These are phyloP conservation scores for Yarrowia sp. DNA, from an alignment of 805 yeast genomes.

Conservation along the genomic window DNA sequence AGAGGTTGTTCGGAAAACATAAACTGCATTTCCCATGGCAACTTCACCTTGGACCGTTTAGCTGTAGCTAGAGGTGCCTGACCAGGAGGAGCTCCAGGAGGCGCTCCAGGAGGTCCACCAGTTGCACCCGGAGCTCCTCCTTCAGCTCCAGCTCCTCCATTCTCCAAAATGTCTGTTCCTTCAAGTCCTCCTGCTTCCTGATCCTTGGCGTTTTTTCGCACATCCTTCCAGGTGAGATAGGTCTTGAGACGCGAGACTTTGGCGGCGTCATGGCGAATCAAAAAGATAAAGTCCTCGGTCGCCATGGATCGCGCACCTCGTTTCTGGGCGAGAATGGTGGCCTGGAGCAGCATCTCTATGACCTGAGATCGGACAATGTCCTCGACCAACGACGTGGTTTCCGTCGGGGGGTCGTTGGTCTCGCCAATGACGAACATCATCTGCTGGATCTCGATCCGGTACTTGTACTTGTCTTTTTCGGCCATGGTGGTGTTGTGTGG, in stretches of 20 bases:
- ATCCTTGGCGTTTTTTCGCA: constrained; percentile 75
- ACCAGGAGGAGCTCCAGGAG: not conserved
- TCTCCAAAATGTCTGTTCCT: constrained; percentile 53
- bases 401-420: constrained; percentile 88
- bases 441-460: constrained; percentile 90
- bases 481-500: constrained; percentile 3
- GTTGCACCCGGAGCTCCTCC: not conserved
- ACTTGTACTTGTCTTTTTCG: constrained; percentile 51
- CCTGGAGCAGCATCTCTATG: constrained; percentile 74
- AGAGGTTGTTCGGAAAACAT: constrained; percentile 91
- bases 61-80: constrained; percentile 33
- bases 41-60: constrained; percentile 72
- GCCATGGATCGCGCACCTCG: constrained; percentile 82
- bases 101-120: not conserved
- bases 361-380: constrained; percentile 96
- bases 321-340: constrained; percentile 70
- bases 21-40: constrained; percentile 94
- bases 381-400: constrained; percentile 88
- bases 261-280: constrained; percentile 89
- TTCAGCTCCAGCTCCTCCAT: constrained; percentile 41
- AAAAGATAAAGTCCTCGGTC: constrained; percentile 89
- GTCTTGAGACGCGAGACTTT: constrained; percentile 89
- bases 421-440: constrained; percentile 99
- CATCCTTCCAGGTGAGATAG: constrained; percentile 94
- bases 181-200: constrained; percentile 62